Evolutionary conservation across 2,329 filamentous ascomycete species (phyloP).

Genomic region (Paraphoma chrysanthemicola): DNA sequence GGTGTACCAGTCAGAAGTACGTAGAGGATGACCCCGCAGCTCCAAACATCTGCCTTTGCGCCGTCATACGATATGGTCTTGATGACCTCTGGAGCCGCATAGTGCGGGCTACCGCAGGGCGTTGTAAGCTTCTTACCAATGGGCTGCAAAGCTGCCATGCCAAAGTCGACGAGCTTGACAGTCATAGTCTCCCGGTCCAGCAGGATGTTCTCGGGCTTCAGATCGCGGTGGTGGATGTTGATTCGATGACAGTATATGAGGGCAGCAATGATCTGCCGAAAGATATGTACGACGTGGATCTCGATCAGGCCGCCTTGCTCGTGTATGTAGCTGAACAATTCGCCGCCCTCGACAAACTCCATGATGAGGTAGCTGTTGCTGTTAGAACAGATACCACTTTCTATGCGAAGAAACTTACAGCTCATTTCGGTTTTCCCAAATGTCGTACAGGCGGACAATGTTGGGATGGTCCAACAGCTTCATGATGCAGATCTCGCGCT

Average conservation of each 20-base stretch:
- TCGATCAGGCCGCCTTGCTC: constrained; percentile 76
- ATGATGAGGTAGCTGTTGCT: constrained; percentile 82
- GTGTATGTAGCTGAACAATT: constrained; percentile 88
- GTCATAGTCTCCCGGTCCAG: constrained; percentile 73
- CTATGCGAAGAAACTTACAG: constrained; percentile 67
- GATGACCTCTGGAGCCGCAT: constrained; percentile 92
- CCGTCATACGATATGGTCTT: constrained; percentile 79
- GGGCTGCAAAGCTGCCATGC: constrained; percentile 93
- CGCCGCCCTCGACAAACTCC: constrained; percentile 85
- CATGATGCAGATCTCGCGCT: constrained; percentile 95
- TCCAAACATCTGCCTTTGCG: constrained; percentile 92
- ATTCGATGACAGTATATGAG: constrained; percentile 92
- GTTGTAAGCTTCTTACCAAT: constrained; percentile 80
- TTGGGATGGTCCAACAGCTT: constrained; percentile 95
- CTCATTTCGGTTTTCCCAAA: constrained; percentile 96
- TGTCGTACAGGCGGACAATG: constrained; percentile 92
- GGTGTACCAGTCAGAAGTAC: constrained; percentile 83
- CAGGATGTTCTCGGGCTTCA: constrained; percentile 97
- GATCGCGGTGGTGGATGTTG: constrained; percentile 93
- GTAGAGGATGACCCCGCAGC: constrained; percentile 77
- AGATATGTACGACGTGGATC: constrained; percentile 80
- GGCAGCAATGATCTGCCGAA: constrained; percentile 91
- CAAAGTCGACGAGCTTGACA: constrained; percentile 96
- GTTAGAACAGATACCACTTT: constrained; percentile 20
- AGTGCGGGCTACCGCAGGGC: constrained; percentile 95